Percentiles rank a stretch among this genome's conserved stretches.
phyloP scores from a whole-genome alignment of 1,139 yeast species.

The Suhomyces bolitotheri region DNA sequence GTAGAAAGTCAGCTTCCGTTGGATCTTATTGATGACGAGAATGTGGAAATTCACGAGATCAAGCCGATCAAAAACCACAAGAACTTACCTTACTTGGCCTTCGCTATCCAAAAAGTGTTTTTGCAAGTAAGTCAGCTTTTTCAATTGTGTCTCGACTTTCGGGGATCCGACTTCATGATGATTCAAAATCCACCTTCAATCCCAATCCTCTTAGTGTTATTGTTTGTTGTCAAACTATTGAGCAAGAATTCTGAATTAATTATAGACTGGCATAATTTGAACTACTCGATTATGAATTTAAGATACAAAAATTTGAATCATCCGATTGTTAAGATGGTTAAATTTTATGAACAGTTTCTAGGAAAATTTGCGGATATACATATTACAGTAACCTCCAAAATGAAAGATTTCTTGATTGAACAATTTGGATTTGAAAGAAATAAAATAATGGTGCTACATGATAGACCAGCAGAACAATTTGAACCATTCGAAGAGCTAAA shows the following conservation, averaged over 20 bases:
- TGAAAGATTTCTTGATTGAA: constrained; percentile 59
- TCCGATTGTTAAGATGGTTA: constrained; percentile 62
- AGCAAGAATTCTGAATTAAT: constrained; percentile 64
- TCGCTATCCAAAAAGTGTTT: constrained; percentile 60
- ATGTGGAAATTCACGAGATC: constrained; percentile 54
- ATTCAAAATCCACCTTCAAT: constrained; percentile 94
- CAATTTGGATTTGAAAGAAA: constrained; percentile 50
- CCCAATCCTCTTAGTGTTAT: constrained; percentile 70
- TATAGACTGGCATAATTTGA: constrained; percentile 96
- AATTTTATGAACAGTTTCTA: constrained; percentile 55
- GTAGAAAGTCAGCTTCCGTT: constrained; percentile 57
- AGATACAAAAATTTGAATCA: constrained; percentile 56
- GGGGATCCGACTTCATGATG: constrained; percentile 69
- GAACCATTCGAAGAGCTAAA: constrained; percentile 38
- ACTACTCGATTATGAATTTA: constrained; percentile 77
- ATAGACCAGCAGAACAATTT: constrained; percentile 74
- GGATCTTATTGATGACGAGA: constrained; percentile 50
- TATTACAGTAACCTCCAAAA: constrained; percentile 75
- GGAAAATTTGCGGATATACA: constrained; percentile 62
- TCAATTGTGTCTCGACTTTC: constrained; percentile 49
- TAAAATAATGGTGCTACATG: constrained; percentile 55
- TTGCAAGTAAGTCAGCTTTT: constrained; percentile 53
- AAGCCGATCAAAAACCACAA: constrained; percentile 44
- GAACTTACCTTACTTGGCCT: constrained; percentile 55
- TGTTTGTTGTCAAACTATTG: constrained; percentile 53